phyloP scores from a whole-genome alignment of 257 asterid genomes.

The Ligustrum vulgare region DNA sequence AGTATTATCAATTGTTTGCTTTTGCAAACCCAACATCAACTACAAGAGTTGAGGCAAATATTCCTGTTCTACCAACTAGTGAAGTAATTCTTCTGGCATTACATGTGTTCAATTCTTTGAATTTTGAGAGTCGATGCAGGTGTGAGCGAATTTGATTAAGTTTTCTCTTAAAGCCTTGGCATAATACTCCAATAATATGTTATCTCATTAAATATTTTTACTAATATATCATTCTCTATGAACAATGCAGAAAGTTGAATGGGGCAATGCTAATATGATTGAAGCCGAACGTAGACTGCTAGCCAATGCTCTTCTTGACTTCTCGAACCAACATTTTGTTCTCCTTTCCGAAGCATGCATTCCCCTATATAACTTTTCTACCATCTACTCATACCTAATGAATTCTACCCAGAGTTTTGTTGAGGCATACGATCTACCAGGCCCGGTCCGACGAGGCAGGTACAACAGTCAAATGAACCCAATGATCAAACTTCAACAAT shows the following conservation, averaged over 20 bases:
- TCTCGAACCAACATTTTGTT: constrained; percentile 74
- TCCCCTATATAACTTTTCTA: constrained; percentile 79
- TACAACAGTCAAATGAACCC: constrained; percentile 58
- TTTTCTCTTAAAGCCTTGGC: not conserved
- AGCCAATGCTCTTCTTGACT: constrained; percentile 85
- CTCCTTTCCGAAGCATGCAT: constrained; percentile 86
- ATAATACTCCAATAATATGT: not conserved
- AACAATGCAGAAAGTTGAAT: constrained; percentile 56
- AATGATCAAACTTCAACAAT: constrained; percentile 40
- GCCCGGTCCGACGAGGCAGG: constrained; percentile 73
- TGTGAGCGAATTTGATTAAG: too few relatives aligned
- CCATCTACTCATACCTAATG: constrained; percentile 63
- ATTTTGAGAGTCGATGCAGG: not conserved
- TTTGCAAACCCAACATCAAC: too few relatives aligned
- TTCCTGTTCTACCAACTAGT: too few relatives aligned
- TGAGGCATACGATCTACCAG: constrained; percentile 48
- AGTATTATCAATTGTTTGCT: too few relatives aligned
- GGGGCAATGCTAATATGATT: constrained; percentile 85
- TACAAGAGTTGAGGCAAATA: too few relatives aligned
- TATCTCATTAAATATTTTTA: not conserved
- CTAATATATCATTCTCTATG: not conserved
- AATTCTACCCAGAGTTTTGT: constrained; percentile 61
- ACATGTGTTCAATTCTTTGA: not conserved
- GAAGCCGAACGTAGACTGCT: constrained; percentile 85
- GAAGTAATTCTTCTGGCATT: too few relatives aligned